Conservation (phyloP, 148 eudicot genomes). For the Spergularia bocconei region DNA sequence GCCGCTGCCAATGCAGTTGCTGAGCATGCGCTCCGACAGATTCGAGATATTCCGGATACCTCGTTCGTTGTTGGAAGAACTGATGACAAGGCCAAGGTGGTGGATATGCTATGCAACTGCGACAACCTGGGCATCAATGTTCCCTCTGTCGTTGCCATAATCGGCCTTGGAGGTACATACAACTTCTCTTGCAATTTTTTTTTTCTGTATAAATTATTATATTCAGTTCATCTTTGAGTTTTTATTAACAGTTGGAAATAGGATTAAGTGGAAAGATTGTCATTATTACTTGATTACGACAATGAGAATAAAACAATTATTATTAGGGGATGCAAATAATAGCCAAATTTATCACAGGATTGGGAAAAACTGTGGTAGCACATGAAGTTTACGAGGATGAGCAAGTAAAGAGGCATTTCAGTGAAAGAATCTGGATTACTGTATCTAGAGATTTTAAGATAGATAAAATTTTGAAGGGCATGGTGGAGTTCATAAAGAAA, state of each 20-base stretch:
- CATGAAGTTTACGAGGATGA: not conserved
- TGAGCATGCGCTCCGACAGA: too few relatives aligned
- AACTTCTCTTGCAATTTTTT: too few relatives aligned
- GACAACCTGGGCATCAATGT: too few relatives aligned
- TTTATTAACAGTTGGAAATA: too few relatives aligned
- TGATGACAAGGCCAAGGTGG: not conserved
- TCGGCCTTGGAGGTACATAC: constrained; percentile 4
- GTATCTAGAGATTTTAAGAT: not conserved
- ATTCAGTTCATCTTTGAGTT: too few relatives aligned
- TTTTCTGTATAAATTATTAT: too few relatives aligned
- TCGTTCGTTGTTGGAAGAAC: not conserved
- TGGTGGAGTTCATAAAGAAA: not conserved
- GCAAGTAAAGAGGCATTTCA: not conserved
- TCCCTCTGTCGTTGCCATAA: not conserved
- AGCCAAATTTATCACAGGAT: too few relatives aligned
- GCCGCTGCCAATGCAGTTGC: not conserved
- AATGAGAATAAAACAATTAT: too few relatives aligned
- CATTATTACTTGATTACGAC: too few relatives aligned
- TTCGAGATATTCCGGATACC: not conserved
- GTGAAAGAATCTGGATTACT: constrained; percentile 1
- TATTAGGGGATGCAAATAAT: too few relatives aligned
- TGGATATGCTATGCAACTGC: constrained; percentile 3
- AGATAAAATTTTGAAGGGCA: not conserved
- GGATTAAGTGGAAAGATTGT: too few relatives aligned
- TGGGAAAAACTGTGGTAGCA: not conserved